Conservation (phyloP, 805 yeast species). For the Brettanomyces naardenensis region DNA sequence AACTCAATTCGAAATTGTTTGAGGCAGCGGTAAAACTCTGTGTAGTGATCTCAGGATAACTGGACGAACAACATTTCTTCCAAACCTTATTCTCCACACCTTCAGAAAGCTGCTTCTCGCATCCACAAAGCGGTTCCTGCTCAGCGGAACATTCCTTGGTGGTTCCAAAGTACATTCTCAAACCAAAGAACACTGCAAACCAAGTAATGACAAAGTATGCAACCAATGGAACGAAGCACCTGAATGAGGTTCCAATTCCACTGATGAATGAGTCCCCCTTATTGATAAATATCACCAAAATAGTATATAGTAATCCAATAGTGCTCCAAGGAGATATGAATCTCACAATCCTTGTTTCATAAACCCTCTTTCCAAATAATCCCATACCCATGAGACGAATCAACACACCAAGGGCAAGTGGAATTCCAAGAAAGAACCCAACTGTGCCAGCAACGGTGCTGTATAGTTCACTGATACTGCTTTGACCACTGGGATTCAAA, state of each 20-base stretch:
- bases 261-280: constrained; percentile 40
- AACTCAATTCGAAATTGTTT: constrained; percentile 48
- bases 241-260: constrained; percentile 40
- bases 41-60: constrained; percentile 34
- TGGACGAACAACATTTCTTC: constrained; percentile 28
- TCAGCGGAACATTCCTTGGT: constrained; percentile 5
- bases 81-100: constrained; percentile 14
- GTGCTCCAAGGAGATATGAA: constrained; percentile 41
- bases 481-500: constrained; percentile 10
- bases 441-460: constrained; percentile 39
- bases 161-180: constrained; percentile 24
- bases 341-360: constrained; percentile 29
- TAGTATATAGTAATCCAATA: constrained; percentile 44
- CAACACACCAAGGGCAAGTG: constrained; percentile 37
- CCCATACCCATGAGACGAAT: constrained; percentile 27
- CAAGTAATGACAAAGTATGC: constrained; percentile 41
- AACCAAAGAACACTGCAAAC: constrained; percentile 33
- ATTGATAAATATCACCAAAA: constrained; percentile 42
- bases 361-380: constrained; percentile 26
- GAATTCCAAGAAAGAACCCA: constrained; percentile 46
- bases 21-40: constrained; percentile 53
- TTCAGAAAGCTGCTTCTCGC: constrained; percentile 25
- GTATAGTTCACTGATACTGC: constrained; percentile 16
- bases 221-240: constrained; percentile 42
- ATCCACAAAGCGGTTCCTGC: constrained; percentile 28